phyloP scores from a whole-genome alignment of 805 yeast species.

The Myxozyma monticola region DNA sequence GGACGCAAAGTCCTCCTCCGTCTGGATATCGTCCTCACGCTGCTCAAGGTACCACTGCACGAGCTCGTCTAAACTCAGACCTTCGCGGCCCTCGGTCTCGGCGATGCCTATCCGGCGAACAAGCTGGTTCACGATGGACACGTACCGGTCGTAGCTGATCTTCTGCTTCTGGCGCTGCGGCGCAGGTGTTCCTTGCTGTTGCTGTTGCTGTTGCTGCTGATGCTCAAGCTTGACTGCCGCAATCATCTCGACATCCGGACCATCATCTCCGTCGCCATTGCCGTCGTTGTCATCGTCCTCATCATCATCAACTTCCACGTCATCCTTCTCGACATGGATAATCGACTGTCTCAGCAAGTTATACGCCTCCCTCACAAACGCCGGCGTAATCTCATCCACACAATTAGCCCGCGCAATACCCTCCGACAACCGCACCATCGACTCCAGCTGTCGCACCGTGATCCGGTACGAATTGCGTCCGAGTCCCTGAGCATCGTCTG shows the following conservation, averaged over 20 bases:
- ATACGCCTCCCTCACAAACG: conserved; percentile 90
- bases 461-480: conserved; percentile 83
- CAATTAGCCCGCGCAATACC: conserved; percentile 98
- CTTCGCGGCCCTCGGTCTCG: conserved; percentile 52
- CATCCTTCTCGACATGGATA: conserved; percentile 91
- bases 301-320: conserved; percentile 74
- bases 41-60: conserved; percentile 80
- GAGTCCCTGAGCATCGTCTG: conserved; percentile 86
- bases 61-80: conserved; percentile 65
- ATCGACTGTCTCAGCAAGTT: conserved; percentile 86
- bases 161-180: conserved; percentile 45
- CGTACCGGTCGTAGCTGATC: conserved; percentile 83
- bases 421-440: conserved; percentile 75
- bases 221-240: conserved; percentile 18
- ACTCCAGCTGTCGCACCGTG: conserved; percentile 93
- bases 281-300: conserved; percentile 24
- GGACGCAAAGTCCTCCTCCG: conserved; percentile 67
- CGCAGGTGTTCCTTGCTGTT: conserved; percentile 16
- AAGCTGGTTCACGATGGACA: conserved; percentile 75
- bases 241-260: conserved; percentile 9
- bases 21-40: conserved; percentile 65
- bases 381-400: conserved; percentile 79
- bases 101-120: conserved; percentile 65
- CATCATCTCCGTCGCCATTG: not conserved
- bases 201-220: conserved; percentile 26